Conservation (phyloP, 164 flowering plant species). For the Vitis labrusca region DNA sequence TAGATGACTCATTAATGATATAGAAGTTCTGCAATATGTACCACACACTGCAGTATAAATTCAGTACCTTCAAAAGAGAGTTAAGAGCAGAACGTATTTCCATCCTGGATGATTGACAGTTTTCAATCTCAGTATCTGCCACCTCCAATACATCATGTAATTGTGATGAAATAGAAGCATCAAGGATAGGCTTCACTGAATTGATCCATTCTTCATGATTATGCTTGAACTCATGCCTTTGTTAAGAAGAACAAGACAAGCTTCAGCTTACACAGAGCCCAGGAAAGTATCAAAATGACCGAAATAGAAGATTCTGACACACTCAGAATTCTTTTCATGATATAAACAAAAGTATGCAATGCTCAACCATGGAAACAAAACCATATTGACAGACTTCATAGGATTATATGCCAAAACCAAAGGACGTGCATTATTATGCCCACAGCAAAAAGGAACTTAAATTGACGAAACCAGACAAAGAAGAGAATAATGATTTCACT, state of each 20-base stretch:
- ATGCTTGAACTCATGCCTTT: conserved; percentile 74
- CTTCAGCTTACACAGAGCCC: neutral
- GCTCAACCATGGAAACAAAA: neutral
- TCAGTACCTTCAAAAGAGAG: conserved; percentile 68
- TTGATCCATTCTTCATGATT: conserved; percentile 78
- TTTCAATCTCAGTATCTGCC: conserved; percentile 40
- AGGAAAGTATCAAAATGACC: neutral
- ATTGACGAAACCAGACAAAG: neutral
- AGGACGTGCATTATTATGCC: neutral
- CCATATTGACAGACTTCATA: neutral
- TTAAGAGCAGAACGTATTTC: conserved; percentile 68
- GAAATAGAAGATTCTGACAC: neutral
- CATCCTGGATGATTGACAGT: conserved; percentile 44
- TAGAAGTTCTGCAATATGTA: neutral
- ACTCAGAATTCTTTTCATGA: neutral
- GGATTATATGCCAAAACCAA: neutral
- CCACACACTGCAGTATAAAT: neutral
- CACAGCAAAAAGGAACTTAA: neutral
- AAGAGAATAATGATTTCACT: neutral
- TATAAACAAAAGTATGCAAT: neutral
- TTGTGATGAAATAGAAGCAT: conserved; percentile 40
- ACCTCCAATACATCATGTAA: conserved; percentile 32
- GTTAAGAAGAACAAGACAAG: neutral
- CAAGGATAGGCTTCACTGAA: conserved; percentile 52
- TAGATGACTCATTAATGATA: neutral